Evolutionary conservation across 768 basidiomycete genomes (phyloP), one percentile per base, ranked within the genome.

Genomic region (Exidia glandulosa): DNA sequence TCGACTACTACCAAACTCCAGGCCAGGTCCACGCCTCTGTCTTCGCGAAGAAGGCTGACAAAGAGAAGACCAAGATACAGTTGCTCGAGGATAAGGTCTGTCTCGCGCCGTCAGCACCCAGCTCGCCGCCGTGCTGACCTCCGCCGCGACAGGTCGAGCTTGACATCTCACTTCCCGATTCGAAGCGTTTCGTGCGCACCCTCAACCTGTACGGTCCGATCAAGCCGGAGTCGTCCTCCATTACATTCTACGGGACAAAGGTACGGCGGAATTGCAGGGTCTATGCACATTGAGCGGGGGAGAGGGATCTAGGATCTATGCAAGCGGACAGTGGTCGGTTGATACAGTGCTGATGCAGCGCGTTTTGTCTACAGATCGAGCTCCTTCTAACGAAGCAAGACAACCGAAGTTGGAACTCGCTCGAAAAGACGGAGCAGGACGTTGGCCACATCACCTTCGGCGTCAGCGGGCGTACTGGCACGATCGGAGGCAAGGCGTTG

Each of bases 1-100:
- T 94, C 59, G 96, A 99, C 75, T 93, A 97, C 73, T 99, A 98
- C 73, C 96, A 99, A 72, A 99, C 96, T 3, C 84, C 90, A 16
- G 77, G 78, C 45, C 80, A 91, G 65, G 91, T 99, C 6, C 86
- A 93, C 70, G 90, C 96, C 33, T 93, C 90, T 31, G 82, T 96
- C 2, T 99, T 94, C 66, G 96, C 91, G 14, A 99, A 94, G 72
- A 81, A 90, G 71, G 88, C 79, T 1, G 90, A 97, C 71, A 87
- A 86, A 72, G 83, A 82, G 45, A 80, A 78, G 60, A 94, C 90
- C 63, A 76, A 66, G 10, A 79, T 99, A 25, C 75, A 70, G 32
- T 84, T 98, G 57, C 82, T 84, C 63, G 75, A 81, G 30, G 79
- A 81, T 56, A 75, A 82, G 76, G 89, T 90, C 68, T 63, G 70